Evolutionary conservation across 2,329 filamentous ascomycete species (phyloP), one percentile per base, ranked within the genome.

Genomic region (Pestalotiopsis sp.): DNA sequence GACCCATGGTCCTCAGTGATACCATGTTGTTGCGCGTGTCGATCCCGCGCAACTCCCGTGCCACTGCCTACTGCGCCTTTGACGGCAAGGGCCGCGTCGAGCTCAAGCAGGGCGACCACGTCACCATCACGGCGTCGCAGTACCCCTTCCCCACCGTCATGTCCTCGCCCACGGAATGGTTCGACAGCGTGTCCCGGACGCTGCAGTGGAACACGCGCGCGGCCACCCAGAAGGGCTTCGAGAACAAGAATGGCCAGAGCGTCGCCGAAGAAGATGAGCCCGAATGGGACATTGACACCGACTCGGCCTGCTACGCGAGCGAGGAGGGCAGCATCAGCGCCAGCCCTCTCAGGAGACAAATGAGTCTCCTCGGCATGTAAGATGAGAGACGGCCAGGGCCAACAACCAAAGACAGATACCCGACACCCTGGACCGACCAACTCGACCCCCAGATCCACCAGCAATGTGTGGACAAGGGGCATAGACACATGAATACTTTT

Each of bases 91-190:
- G 94, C 68, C 94, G 96, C 65, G 89, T 99, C 58, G 95, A 99
- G 81, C 90, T 99, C 45, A 91, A 92, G 71, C 93, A 95, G 76
- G 96, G 96, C 67, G 96, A 99, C 81, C 93, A 95, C 75, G 96
- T 99, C 78, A 98, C 95, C 70, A 96, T 99, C 75, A 94, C 95
- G 56, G 96, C 96, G 3, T 97, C 93, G 38, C 94, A 97, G 78
- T 99, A 98, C 77, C 96, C 96, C 0, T 98, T 99, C 83, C 96
- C 96, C 2, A 98, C 96, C 1, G 95, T 99, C 58, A 93, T 97
- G 69, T 92, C 94, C 72, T 93, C 92, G 71, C 91, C 91, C 70
- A 93, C 92, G 1, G 96, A 99, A 80, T 99, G 96, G 96, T 98
- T 99, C 78, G 93, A 98, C 80, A 97, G 93, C 76, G 94, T 99